Evolutionary conservation across 1,284 basidiomycete species (phyloP).

Genomic region (Sanghuangporus sanghuang): DNA sequence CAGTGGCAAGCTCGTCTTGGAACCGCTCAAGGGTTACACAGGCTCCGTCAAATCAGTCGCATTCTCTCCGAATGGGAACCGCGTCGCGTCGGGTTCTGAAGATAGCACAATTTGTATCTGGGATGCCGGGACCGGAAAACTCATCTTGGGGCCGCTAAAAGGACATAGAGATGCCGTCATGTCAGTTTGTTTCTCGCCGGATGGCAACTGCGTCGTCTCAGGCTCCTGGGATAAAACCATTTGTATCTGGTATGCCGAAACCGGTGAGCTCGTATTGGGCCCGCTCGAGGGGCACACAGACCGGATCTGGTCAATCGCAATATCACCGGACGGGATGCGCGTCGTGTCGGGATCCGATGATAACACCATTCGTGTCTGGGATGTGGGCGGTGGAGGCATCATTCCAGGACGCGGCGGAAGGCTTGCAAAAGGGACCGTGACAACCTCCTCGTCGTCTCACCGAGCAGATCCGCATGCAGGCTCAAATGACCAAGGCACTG

Average conservation of each 20-base stretch:
- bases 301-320: slow-evolving; percentile 38
- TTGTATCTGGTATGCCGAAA: not conserved
- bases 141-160: not conserved
- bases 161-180: not conserved
- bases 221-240: not conserved
- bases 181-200: not conserved
- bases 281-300: slow-evolving; percentile 31
- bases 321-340: slow-evolving; percentile 29
- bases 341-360: slow-evolving; percentile 40
- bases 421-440: slow-evolving; percentile 8
- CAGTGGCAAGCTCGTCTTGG: too few species aligned
- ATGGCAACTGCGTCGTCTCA: not conserved
- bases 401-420: not conserved
- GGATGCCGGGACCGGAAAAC: not conserved
- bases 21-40: too few species aligned
- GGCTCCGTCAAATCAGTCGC: too few species aligned
- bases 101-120: slow-evolving; percentile 18
- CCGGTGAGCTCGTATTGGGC: slow-evolving; percentile 25
- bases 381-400: slow-evolving; percentile 44
- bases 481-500: not conserved
- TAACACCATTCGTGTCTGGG: slow-evolving; percentile 96
- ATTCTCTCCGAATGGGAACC: slow-evolving; percentile 1
- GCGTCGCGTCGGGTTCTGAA: slow-evolving; percentile 10
- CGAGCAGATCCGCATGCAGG: not conserved
- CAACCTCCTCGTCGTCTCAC: slow-evolving; percentile 6